Base-by-base conservation (phyloP, 306 rosid species). In the Lotus japonicus region DNA sequence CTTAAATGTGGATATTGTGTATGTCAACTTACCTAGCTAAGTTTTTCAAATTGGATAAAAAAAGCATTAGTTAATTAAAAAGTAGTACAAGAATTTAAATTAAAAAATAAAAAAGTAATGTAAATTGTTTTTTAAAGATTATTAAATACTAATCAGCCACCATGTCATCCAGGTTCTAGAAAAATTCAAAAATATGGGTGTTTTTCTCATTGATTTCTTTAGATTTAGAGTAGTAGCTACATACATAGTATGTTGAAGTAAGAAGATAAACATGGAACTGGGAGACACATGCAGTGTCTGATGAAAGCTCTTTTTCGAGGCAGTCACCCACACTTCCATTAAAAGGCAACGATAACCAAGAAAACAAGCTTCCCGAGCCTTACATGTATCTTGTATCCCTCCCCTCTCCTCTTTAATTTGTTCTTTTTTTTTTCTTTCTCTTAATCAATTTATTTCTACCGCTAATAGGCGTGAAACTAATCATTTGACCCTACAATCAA, bases 211-310 rank as follows among this genome's bases (percentile, higher is more conserved):
- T 55, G 10, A 1, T 42, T 28, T 2, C 45, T 57, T 61, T 66
- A 42, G 41, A 58, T 14, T 31, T 12, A 67, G 10, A 11, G 59
- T 55, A 64, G 31, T 26, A 26, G 31, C 31, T 26, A 26, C 31
- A 26, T 11, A 11, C 14, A 66, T 26, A 31, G 23, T 10, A 39
- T 5, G 21, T 8, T 17, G 26, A 28, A 33, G 14, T 28, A 31
- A 13, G 69, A 49, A 64, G 82, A 78, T 65, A 66, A 58, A 59
- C 54, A 72, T 78, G 66, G 11, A 77, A 74, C 80, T 84, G 92
- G 80, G 80, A 68, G 56, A 84, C 97, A 86, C 96, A 86, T 91
- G 97, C 94, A 82, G 7, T 83, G 73, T 84, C 88, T 86, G 97
- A 81, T 73, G 38, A 70, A 60, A 83, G 94, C 83, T 86, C 87